Evolutionary conservation across 805 yeast species (phyloP), one percentile per base, ranked within the genome.

Genomic region (Ogataea allantospora): DNA sequence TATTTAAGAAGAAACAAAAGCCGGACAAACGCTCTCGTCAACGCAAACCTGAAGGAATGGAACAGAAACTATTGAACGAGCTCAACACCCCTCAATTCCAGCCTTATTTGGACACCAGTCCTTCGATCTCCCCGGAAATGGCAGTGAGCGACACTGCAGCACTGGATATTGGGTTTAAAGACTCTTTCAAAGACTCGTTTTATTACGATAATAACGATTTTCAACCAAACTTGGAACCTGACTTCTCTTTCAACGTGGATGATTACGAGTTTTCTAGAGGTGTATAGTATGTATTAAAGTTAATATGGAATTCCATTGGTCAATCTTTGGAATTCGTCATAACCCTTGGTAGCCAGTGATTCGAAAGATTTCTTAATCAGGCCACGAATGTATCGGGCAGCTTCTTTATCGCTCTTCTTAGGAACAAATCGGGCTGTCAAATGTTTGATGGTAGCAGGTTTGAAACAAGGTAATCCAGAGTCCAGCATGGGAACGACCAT

Each of bases 271-370:
- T 36, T 23, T 33, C 30, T 25, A 18, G 40, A 21, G 40, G 35
- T 36, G 40, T 36, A 30, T 36, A 36, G 40, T 30, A 30, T 30
- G 20, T 5, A 21, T 19, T n/a, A 21, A 21, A 5, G 11, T 21
- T 38, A 89, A 56, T 89, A 91, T 12, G 99, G 99, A 60, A 93
- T 93, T 42, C 99, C 99, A 55, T 93, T 93, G 24, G 99, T 93
- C 49, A 93, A 61, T 54, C 95, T 73, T 65, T 93, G 99, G 78
- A 93, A 93, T 66, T 89, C 97, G 58, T 93, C 99, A 62, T 93
- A 93, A 14, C 96, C 98, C 57, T 82, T 85, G 23, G 99, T 93
- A 55, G 83, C 88, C 53, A 78, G 66, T 63, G 95, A 84, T 62
- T 91, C 98, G 62, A 79, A 83, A 42, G 95, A 80, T 66, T 82